phyloP scores from a whole-genome alignment of 257 asterid species.

The Scutellaria galericulata region DNA sequence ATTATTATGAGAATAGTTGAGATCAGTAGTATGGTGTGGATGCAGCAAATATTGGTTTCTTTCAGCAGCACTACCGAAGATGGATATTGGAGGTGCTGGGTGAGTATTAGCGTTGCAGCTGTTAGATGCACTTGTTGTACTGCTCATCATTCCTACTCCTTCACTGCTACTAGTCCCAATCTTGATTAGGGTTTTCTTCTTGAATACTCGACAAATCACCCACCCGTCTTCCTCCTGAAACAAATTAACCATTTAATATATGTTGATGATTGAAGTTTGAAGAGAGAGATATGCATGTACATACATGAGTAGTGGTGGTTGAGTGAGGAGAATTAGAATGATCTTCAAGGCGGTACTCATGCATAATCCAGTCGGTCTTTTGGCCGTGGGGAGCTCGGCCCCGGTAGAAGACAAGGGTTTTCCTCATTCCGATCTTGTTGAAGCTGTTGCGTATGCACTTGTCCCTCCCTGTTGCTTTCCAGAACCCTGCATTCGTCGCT shows the following conservation, averaged over 20 bases:
- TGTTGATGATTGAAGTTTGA: too few species aligned
- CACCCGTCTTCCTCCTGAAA: slow-evolving; percentile 80
- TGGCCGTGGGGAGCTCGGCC: slow-evolving; percentile 97
- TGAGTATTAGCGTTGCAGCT: neutral
- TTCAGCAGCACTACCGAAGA: neutral
- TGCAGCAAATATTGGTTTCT: neutral
- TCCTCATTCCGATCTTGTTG: slow-evolving; percentile 87
- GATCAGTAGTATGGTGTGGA: slow-evolving; percentile 25
- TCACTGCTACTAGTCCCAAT: slow-evolving; percentile 40
- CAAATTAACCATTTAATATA: neutral
- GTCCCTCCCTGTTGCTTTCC: slow-evolving; percentile 96
- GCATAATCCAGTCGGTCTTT: slow-evolving; percentile 96
- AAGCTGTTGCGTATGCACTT: slow-evolving; percentile 77
- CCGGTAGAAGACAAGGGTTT: slow-evolving; percentile 86
- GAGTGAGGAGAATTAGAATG: slow-evolving; percentile 28
- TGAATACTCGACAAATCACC: slow-evolving; percentile 94
- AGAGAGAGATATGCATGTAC: too few species aligned
- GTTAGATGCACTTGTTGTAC: neutral
- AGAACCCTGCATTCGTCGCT: slow-evolving; percentile 87
- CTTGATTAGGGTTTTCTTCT: slow-evolving; percentile 83
- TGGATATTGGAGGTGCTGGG: slow-evolving; percentile 31
- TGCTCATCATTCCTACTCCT: slow-evolving; percentile 41
- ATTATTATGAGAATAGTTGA: slow-evolving; percentile 42
- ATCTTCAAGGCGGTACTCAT: slow-evolving; percentile 81
- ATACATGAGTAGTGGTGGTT: slow-evolving; percentile 42